A percentile compares a stretch with the other conserved stretches of the same genome.
Conservation (phyloP, 2,329 filamentous ascomycete species). For the Fusarium pseudonygamai region DNA sequence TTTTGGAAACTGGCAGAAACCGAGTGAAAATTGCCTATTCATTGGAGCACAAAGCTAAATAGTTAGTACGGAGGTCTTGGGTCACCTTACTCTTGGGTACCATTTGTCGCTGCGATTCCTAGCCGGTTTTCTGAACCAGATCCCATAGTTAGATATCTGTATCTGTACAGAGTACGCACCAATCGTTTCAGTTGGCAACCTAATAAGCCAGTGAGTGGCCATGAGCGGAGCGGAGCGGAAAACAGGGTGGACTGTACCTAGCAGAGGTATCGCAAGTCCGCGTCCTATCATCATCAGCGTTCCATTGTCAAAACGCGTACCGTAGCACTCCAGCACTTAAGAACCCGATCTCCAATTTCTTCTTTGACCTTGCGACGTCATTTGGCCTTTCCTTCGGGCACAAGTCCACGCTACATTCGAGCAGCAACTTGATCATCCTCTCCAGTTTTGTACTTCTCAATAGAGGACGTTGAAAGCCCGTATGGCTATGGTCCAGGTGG, state of each 20-base stretch:
- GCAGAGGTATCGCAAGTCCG: too few species aligned
- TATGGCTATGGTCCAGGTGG: conserved; percentile 46
- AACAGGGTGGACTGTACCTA: background rate
- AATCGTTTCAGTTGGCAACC: background rate
- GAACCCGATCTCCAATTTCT: too few species aligned
- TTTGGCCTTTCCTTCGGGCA: too few species aligned
- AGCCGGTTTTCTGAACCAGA: background rate
- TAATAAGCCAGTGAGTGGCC: too few species aligned
- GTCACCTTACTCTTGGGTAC: too few species aligned
- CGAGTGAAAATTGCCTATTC: background rate
- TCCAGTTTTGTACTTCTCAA: background rate
- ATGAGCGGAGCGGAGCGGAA: background rate
- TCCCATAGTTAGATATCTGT: background rate
- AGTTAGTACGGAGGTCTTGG: background rate
- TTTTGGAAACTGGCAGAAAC: background rate
- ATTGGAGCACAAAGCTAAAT: background rate
- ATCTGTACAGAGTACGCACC: background rate
- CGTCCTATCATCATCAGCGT: background rate
- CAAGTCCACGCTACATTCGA: background rate
- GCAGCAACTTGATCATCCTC: background rate
- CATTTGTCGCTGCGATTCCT: background rate
- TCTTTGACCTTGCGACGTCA: background rate
- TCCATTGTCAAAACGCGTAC: too few species aligned
- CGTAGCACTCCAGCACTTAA: background rate
- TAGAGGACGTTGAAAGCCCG: background rate